Base-by-base conservation (phyloP, 2,329 filamentous ascomycete genomes). In the Phyllosticta citriasiana region DNA sequence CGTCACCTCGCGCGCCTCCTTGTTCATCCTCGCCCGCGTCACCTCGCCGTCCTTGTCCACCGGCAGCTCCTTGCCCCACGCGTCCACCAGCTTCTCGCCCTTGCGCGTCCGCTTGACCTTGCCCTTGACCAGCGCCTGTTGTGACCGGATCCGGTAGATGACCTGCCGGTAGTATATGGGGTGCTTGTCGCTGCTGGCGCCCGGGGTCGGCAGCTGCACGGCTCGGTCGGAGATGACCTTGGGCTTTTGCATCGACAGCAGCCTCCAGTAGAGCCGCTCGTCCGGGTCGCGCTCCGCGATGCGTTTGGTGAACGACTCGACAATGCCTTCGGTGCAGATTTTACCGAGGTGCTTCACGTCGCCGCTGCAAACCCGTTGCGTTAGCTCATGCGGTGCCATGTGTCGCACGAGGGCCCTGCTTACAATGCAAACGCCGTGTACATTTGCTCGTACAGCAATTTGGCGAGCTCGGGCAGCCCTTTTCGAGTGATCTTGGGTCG, bases 371-470 rank as follows among this genome's bases (percentile, higher is more conserved):
- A 12, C 1, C 51, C 35, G 14, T 47, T n/a, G 33, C 22, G 26
- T 60, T 47, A 60, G 58, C 40, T n/a, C 40, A 47, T 33, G 14
- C n/a, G 8, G 7, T 30, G 25, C 35, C n/a, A 26, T 55, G 47
- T n/a, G 16, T 47, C 40, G 40, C 40, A 47, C 16, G n/a, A n/a
- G 40, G 3, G 40, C 40, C 33, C 40, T 35, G 27, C 65, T 53
- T 67, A 69, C 68, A 60, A 72, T 6, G 87, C 86, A 57, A 88
- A 80, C 4, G 82, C 82, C 62, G 79, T 78, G 66, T 84, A 83
- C 78, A 89, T 82, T 65, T 82, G 74, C 58, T 76, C 74, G 71
- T 89, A 85, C 67, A 88, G 75, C 22, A 76, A 78, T 66, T 82
- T 79, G 33, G 85, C 86, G 0, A 79, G 78, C 1, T 83, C 79